phyloP scores from a whole-genome alignment of 164 flowering plant genomes.

The Berberis vulgaris region DNA sequence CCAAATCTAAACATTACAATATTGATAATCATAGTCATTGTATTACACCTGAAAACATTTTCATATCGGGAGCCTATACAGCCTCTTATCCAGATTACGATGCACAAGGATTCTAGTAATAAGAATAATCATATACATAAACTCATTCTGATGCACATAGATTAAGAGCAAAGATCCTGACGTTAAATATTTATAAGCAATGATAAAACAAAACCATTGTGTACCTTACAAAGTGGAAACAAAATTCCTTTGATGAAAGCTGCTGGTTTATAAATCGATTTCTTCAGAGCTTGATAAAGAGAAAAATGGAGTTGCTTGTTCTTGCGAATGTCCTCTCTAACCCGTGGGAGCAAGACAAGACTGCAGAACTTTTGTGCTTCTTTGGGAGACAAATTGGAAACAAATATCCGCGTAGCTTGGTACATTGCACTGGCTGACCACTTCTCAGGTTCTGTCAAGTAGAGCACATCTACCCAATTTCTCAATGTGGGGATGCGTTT shows the following conservation, averaged over 20 bases:
- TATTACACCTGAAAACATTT: too few relatives aligned
- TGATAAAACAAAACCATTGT: neutral
- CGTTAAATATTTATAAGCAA: too few relatives aligned
- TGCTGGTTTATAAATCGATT: constrained; percentile 83
- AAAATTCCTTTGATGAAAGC: constrained; percentile 88
- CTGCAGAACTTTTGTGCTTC: constrained; percentile 46
- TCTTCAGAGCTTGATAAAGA: constrained; percentile 74
- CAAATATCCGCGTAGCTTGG: constrained; percentile 87
- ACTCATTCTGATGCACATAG: too few relatives aligned
- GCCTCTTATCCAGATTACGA: too few relatives aligned
- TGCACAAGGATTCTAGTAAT: too few relatives aligned
- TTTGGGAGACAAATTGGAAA: constrained; percentile 55
- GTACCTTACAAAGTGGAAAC: constrained; percentile 91
- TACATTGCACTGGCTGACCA: constrained; percentile 91
- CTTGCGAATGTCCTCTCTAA: constrained; percentile 77
- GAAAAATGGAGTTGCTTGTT: constrained; percentile 82
- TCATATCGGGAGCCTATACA: too few relatives aligned
- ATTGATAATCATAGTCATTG: too few relatives aligned
- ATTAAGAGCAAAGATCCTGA: too few relatives aligned
- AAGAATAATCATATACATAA: too few relatives aligned
- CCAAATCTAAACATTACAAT: too few relatives aligned
- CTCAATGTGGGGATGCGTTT: constrained; percentile 63
- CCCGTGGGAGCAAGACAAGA: constrained; percentile 42
- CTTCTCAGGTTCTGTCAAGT: constrained; percentile 89
- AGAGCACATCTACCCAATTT: constrained; percentile 74